These are phyloP conservation scores for Aureobasidium sp. DNA, from an alignment of 2,329 filamentous ascomycete genomes.

Conservation along the genomic window DNA sequence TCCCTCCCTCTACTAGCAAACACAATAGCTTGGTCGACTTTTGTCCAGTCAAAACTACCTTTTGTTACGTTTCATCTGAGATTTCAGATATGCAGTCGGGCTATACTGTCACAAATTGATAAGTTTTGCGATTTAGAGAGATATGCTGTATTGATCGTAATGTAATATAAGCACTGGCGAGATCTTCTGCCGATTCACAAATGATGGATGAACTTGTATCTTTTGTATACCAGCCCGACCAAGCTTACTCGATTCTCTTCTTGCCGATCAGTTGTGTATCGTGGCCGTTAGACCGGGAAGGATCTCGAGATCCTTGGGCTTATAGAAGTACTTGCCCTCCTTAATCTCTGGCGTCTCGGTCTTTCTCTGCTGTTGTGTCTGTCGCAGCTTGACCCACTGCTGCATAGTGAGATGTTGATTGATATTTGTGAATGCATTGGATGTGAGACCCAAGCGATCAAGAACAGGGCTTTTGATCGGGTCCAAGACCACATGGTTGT, in stretches of 20 bases:
- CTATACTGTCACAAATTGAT: too few species aligned
- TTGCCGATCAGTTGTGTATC: constrained; percentile 22
- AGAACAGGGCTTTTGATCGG: constrained; percentile 34
- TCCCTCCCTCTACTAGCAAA: too few species aligned
- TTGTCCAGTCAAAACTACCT: too few species aligned
- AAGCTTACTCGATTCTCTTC: too few species aligned
- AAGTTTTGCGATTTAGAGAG: too few species aligned
- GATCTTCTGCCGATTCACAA: neutral
- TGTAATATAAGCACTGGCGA: too few species aligned
- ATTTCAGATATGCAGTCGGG: too few species aligned
- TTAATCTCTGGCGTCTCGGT: constrained; percentile 34
- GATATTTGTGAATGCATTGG: constrained; percentile 25
- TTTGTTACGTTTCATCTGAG: too few species aligned
- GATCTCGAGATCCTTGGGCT: constrained; percentile 31
- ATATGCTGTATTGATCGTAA: too few species aligned
- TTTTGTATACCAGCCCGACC: neutral
- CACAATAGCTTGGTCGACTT: too few species aligned
- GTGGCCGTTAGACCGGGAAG: constrained; percentile 27
- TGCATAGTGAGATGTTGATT: constrained; percentile 39
- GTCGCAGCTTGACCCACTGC: constrained; percentile 35
- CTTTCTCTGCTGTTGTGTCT: constrained; percentile 32
- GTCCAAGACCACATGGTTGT: constrained; percentile 33
- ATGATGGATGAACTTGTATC: neutral
- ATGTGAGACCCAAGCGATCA: constrained; percentile 28
- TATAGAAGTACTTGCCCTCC: constrained; percentile 32